Evolutionary conservation across 495 filamentous ascomycete species (phyloP), one percentile per base, ranked within the genome.

Genomic region (Cercophora samala): DNA sequence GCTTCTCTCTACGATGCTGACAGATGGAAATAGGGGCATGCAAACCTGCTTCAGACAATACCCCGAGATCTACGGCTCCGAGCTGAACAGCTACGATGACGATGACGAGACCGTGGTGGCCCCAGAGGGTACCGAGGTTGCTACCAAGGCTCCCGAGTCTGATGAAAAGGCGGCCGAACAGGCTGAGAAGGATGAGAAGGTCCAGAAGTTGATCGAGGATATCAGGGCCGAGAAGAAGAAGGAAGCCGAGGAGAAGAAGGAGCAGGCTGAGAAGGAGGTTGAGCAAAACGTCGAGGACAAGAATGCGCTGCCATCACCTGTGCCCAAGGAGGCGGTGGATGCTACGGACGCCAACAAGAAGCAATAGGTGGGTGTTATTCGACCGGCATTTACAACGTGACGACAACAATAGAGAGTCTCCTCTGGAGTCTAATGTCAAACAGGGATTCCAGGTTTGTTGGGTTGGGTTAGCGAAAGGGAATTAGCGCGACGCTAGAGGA

Each of bases 31-130:
- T 71, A 95, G 91, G 82, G 86, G 81, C 67, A 99, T 99, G 95
- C 95, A 99, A 85, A 88, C 94, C 74, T 99, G 95, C 82, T 99
- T 99, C 86, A 84, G 92, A 53, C 76, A 87, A 75, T 87, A 97
- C 76, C 95, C 95, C 32, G 95, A 98, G 29, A 82, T 95, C 60
- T 97, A 99, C 79, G 92, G 91, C 62, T 83, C 88, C n/a, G 95
- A 97, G 75, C 82, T 97, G 21, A 89, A 91, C 60, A 92, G n/a
- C n/a, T n/a, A 91, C 52, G 92, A 96, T 25, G 93, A 95, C n/a
- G 79, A 79, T n/a, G 80, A 81, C 29, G 69, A 70, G 51, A 60
- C 62, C 8, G 59, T 61, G 21, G 62, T 63, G n/a, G 62, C 71
- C 13, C 22, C 32, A 2, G 70, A 62, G 64, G 62, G 37, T 18